A percentile compares a stretch with the other conserved stretches of the same genome.
Conservation (phyloP, 2,329 filamentous ascomycete species). For the Simplicillium sp. region DNA sequence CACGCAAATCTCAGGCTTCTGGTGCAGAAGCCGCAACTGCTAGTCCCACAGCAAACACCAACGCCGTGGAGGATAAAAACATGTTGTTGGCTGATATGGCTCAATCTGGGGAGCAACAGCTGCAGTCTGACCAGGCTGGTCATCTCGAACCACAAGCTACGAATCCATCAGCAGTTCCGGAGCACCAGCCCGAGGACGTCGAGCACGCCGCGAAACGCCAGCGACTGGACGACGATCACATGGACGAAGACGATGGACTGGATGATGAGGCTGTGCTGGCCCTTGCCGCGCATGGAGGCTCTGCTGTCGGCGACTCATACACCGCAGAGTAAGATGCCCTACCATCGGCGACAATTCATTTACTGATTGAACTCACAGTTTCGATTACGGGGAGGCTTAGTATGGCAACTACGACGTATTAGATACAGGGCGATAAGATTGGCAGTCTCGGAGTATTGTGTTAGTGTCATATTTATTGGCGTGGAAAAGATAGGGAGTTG, state of each 20-base stretch:
- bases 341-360: no score
- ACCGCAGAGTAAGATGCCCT: no score
- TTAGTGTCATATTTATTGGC: no score
- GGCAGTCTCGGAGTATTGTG: no score
- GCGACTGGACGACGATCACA: constrained; percentile 22
- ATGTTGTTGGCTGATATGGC: neutral
- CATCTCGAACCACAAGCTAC: no score
- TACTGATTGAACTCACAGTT: no score
- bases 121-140: neutral
- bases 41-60: constrained; percentile 5
- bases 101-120: neutral
- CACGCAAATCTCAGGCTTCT: constrained; percentile 26
- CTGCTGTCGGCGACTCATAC: constrained; percentile 9
- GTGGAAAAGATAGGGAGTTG: no score
- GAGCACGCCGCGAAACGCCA: constrained; percentile 25
- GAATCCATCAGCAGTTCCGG: no score
- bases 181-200: neutral
- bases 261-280: constrained; percentile 41
- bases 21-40: constrained; percentile 14
- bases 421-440: no score
- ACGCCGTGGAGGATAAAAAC: neutral
- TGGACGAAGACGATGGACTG: constrained; percentile 22
- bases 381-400: no score
- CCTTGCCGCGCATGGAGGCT: constrained; percentile 32
- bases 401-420: no score